Conservation (phyloP, 768 basidiomycete genomes). For the Lenzites betulinus region DNA sequence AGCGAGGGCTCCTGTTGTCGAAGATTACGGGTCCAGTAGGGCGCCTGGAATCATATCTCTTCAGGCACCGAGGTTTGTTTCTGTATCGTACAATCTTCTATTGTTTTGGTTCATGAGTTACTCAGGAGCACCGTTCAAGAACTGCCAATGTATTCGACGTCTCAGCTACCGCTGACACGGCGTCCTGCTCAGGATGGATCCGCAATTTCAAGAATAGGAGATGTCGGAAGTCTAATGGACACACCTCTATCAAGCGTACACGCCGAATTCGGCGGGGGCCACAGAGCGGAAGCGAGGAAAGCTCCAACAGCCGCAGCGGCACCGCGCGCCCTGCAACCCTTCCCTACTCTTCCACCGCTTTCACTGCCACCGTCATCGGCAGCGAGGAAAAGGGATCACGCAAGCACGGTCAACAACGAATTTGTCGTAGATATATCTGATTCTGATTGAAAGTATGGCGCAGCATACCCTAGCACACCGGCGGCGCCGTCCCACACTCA, state of each 20-base stretch:
- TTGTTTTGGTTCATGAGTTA: not conserved
- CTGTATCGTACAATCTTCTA: slow-evolving; percentile 6
- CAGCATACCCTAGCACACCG: no score
- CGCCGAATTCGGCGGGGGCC: no score
- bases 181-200: not conserved
- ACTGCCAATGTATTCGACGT: no score
- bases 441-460: slow-evolving; percentile 14
- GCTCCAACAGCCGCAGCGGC: not conserved
- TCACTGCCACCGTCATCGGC: slow-evolving; percentile 10
- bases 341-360: slow-evolving; percentile 11
- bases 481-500: no score
- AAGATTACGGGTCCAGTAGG: slow-evolving; percentile 1
- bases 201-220: not conserved
- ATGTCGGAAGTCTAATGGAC: no score
- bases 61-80: slow-evolving; percentile 14
- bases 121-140: not conserved
- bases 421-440: slow-evolving; percentile 17
- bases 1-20: not conserved
- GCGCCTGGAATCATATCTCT: not conserved
- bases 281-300: not conserved
- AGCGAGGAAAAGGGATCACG: not conserved
- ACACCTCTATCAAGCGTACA: no score
- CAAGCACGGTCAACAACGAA: slow-evolving; percentile 3
- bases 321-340: not conserved
- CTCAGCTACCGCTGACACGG: not conserved